phyloP scores from a whole-genome alignment of 345 rosid genomes.

The Trapa bicornis region DNA sequence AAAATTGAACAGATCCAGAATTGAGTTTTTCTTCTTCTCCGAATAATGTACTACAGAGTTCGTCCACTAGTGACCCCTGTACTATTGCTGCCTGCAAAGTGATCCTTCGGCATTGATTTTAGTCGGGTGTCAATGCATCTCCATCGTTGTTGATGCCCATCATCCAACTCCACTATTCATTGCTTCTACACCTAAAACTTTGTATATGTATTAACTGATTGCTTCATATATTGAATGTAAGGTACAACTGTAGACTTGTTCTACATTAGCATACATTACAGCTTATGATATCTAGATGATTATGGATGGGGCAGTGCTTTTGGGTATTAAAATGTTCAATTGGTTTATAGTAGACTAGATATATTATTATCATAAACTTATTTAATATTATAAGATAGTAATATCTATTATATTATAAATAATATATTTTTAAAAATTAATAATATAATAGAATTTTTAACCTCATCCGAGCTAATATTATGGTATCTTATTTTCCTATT shows the following conservation, averaged over 20 bases:
- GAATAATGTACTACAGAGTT: not conserved
- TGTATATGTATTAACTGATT: conserved; percentile 1
- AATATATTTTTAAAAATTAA: no score
- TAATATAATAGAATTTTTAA: no score
- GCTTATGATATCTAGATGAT: no score
- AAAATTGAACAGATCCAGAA: conserved; percentile 50
- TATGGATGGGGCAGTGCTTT: no score
- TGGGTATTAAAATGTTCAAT: no score
- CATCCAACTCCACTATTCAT: no score
- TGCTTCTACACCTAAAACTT: not conserved
- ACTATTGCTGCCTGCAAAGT: not conserved
- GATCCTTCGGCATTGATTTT: not conserved
- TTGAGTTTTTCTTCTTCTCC: conserved; percentile 7
- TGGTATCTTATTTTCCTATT: no score
- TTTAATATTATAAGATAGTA: no score
- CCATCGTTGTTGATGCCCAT: not conserved
- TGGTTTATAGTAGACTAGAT: no score
- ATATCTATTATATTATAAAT: no score
- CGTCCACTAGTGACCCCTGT: not conserved
- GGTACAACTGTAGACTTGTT: not conserved
- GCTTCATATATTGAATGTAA: not conserved
- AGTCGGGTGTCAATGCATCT: not conserved
- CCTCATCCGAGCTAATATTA: no score
- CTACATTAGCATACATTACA: not conserved
- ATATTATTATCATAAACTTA: no score